A percentile compares a stretch with the other conserved stretches of the same genome.
Conservation (phyloP, 2,329 filamentous ascomycete species). For the Apiospora arundinis region DNA sequence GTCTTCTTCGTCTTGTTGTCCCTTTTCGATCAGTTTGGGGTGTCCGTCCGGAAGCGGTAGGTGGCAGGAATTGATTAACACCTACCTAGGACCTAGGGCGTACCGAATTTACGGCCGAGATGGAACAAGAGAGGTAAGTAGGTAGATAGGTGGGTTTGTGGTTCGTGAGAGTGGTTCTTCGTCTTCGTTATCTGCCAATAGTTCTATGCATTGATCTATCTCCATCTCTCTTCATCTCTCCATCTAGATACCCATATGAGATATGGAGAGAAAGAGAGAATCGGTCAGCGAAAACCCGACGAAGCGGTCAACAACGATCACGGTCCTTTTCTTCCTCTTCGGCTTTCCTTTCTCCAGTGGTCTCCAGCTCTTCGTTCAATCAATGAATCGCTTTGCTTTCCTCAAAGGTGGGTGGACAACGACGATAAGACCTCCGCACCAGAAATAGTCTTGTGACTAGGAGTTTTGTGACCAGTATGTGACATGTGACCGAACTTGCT, state of each 20-base stretch:
- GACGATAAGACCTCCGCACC: no score
- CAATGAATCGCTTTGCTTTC: neutral
- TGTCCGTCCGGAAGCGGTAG: neutral
- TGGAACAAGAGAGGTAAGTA: neutral
- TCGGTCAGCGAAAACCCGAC: neutral
- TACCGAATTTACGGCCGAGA: neutral
- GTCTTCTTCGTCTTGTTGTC: neutral
- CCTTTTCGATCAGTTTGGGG: neutral
- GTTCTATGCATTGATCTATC: neutral
- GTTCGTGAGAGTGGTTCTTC: neutral
- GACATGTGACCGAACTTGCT: neutral
- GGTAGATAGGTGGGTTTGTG: neutral
- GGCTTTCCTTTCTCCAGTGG: neutral
- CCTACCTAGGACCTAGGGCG: neutral
- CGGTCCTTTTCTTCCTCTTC: neutral
- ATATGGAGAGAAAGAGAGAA: no score
- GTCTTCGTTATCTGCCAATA: neutral
- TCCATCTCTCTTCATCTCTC: no score
- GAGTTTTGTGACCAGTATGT: neutral
- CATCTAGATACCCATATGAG: no score
- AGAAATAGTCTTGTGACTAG: no score
- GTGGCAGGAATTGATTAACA: no score
- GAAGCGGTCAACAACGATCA: neutral
- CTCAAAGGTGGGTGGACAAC: neutral
- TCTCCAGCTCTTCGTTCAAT: no score